A percentile compares a stretch with the other conserved stretches of the same genome.
These are phyloP conservation scores for Trichophyton equinum DNA, from an alignment of 2,329 filamentous ascomycete genomes.

Conservation along the genomic window DNA sequence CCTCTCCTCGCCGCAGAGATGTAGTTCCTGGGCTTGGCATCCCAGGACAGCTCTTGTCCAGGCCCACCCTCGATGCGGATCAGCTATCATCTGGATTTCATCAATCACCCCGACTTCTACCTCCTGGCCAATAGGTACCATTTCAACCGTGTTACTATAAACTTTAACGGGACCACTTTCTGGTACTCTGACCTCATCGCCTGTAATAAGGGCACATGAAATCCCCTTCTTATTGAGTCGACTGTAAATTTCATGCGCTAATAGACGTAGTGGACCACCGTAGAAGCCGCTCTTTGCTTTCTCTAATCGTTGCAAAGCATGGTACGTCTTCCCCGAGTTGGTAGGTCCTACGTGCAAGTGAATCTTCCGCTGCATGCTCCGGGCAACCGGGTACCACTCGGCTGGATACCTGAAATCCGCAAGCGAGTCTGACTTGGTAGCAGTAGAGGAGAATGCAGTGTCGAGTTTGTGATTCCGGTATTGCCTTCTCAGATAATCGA, in stretches of 20 bases:
- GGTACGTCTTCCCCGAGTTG: constrained; percentile 96
- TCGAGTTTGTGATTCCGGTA: constrained; percentile 56
- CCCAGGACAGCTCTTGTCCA: constrained; percentile 90
- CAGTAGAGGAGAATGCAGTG: constrained; percentile 44
- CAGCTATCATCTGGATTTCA: constrained; percentile 95
- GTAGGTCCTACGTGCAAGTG: constrained; percentile 93
- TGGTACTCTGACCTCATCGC: constrained; percentile 71
- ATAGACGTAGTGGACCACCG: constrained; percentile 72
- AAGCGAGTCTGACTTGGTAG: constrained; percentile 49
- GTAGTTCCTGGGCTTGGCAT: constrained; percentile 73
- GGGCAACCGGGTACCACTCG: constrained; percentile 84
- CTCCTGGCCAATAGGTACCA: constrained; percentile 48
- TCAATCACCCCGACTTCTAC: constrained; percentile 92
- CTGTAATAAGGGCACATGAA: constrained; percentile 69
- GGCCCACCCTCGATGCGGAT: constrained; percentile 69
- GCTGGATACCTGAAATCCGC: constrained; percentile 78
- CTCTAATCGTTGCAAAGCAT: constrained; percentile 75
- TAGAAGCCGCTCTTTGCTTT: constrained; percentile 67
- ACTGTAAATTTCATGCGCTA: constrained; percentile 92
- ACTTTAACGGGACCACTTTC: constrained; percentile 46
- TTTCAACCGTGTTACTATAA: constrained; percentile 87
- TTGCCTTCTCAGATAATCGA: constrained; percentile 19
- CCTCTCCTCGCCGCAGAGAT: constrained; percentile 83
- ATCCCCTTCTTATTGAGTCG: constrained; percentile 68
- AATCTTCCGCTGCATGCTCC: constrained; percentile 65